A percentile compares a stretch with the other conserved stretches of the same genome.
Evolutionary conservation across 495 filamentous ascomycete genomes (phyloP).

Genomic region (Trichoderma erinaceum): DNA sequence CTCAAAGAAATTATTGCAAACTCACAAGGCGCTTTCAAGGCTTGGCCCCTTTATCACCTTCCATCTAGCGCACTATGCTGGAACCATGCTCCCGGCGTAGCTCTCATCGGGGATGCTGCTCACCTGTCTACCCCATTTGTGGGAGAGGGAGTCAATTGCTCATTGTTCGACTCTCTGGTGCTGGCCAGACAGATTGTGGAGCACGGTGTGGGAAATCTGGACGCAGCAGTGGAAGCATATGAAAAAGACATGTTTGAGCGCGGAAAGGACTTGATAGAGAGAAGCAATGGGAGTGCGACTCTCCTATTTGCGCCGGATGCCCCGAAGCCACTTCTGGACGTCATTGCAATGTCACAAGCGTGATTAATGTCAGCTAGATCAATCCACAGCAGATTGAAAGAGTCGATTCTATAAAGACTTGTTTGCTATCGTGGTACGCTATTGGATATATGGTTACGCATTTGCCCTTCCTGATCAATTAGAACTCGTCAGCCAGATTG

Average conservation of each 20-base stretch:
- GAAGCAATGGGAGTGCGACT: slow-evolving; percentile 14
- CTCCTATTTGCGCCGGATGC: neutral
- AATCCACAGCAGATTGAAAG: neutral
- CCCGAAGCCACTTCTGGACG: neutral
- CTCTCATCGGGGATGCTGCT: slow-evolving; percentile 56
- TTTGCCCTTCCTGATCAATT: too few relatives aligned
- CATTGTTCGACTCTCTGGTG: slow-evolving; percentile 27
- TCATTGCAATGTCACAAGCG: neutral
- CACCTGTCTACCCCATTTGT: slow-evolving; percentile 33
- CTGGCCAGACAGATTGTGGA: slow-evolving; percentile 20
- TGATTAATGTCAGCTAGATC: neutral
- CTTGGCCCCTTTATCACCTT: slow-evolving; percentile 29
- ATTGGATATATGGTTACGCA: too few relatives aligned
- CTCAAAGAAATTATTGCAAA: slow-evolving; percentile 25
- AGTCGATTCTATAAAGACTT: too few relatives aligned
- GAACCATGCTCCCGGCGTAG: slow-evolving; percentile 32
- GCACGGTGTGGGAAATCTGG: slow-evolving; percentile 22
- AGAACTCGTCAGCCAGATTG: too few relatives aligned
- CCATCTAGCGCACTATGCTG: slow-evolving; percentile 21
- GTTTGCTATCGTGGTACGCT: too few relatives aligned
- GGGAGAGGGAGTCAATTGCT: slow-evolving; percentile 31
- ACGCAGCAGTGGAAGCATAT: slow-evolving; percentile 21
- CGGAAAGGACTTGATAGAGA: slow-evolving; percentile 19
- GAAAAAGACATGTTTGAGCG: slow-evolving; percentile 26
- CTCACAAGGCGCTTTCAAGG: slow-evolving; percentile 23